A percentile compares a stretch with the other conserved stretches of the same genome.
These are phyloP conservation scores for Gossypium turneri DNA, from an alignment of 345 rosid species.

Conservation along the genomic window DNA sequence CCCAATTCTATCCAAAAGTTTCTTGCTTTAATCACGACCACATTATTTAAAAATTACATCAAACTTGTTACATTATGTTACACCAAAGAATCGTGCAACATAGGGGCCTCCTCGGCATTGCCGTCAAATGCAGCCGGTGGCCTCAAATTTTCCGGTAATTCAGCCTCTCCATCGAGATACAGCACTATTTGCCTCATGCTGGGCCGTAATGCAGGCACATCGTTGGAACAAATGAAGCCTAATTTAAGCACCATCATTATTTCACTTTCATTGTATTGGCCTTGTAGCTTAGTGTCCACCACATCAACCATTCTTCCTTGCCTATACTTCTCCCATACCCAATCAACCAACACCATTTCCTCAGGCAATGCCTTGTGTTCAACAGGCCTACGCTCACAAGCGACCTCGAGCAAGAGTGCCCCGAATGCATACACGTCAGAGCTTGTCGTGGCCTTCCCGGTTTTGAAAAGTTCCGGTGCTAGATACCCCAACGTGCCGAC, in stretches of 20 bases:
- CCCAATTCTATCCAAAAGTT: too few relatives aligned
- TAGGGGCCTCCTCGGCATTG: not conserved
- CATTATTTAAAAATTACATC: too few relatives aligned
- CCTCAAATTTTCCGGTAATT: constrained; percentile 25
- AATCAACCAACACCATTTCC: constrained; percentile 73
- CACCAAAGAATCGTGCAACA: too few relatives aligned
- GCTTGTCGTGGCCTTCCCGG: constrained; percentile 66
- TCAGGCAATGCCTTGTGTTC: constrained; percentile 68
- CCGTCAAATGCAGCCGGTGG: constrained; percentile 15
- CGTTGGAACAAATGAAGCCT: constrained; percentile 72
- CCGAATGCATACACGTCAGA: constrained; percentile 91
- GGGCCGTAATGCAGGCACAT: constrained; percentile 49
- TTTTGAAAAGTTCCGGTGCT: constrained; percentile 77
- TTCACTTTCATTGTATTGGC: constrained; percentile 42
- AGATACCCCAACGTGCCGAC: constrained; percentile 89
- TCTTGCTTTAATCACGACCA: too few relatives aligned
- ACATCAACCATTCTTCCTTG: constrained; percentile 45
- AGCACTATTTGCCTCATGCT: constrained; percentile 60
- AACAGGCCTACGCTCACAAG: constrained; percentile 77
- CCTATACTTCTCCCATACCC: constrained; percentile 62
- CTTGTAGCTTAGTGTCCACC: constrained; percentile 44
- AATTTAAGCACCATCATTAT: constrained; percentile 48
- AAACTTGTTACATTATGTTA: too few relatives aligned
- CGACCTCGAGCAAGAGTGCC: constrained; percentile 69
- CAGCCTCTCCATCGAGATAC: constrained; percentile 56